phyloP scores from a whole-genome alignment of 345 rosid genomes.

The Gossypium arboreum region DNA sequence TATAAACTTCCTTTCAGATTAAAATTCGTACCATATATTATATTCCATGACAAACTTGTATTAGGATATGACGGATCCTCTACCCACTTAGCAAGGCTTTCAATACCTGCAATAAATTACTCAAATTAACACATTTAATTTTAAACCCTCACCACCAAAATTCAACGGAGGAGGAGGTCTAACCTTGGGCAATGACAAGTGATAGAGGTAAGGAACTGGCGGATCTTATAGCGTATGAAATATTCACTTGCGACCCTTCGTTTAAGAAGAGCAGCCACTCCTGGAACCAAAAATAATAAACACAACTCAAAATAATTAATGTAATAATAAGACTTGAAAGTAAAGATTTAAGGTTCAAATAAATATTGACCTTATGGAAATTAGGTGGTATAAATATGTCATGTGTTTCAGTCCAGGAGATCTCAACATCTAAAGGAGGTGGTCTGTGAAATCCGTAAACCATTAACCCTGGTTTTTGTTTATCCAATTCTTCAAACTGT shows the following conservation, averaged over 20 bases:
- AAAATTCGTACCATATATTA: constrained; percentile 35
- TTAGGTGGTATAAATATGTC: constrained; percentile 30
- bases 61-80: constrained; percentile 55
- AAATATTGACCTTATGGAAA: constrained; percentile 35
- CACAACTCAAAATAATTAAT: not conserved
- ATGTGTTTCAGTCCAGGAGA: constrained; percentile 41
- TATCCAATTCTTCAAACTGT: constrained; percentile 36
- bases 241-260: constrained; percentile 40
- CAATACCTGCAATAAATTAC: constrained; percentile 32
- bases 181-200: constrained; percentile 57
- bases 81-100: constrained; percentile 48
- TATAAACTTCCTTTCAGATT: not conserved
- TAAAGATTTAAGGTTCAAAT: not conserved
- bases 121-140: not conserved
- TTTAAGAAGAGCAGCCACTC: constrained; percentile 56
- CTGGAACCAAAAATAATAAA: constrained; percentile 26
- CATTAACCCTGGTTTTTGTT: constrained; percentile 33
- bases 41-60: constrained; percentile 57
- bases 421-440: constrained; percentile 41
- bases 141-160: not conserved
- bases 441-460: constrained; percentile 39
- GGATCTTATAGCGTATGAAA: constrained; percentile 44
- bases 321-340: not conserved
- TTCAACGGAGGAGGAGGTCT: not conserved
- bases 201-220: constrained; percentile 33